Percentiles rank a stretch among this genome's conserved stretches.
Evolutionary conservation across 805 yeast genomes (phyloP).

Genomic region (Monosporozyma yasuniensis): DNA sequence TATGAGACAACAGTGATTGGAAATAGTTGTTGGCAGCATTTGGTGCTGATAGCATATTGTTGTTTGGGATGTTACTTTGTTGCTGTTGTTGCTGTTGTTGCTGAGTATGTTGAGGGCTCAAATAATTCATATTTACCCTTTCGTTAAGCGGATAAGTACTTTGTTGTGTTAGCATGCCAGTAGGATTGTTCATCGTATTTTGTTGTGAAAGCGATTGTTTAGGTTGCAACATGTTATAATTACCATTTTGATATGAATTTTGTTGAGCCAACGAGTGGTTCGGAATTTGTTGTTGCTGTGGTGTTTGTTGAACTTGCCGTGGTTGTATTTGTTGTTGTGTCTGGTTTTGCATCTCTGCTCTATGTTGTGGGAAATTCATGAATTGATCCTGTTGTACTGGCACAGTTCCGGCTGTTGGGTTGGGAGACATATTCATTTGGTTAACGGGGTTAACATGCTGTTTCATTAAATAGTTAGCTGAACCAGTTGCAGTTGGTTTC

Average conservation of each 20-base stretch:
- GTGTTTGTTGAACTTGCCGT: neutral
- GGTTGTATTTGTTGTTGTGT: constrained; percentile 9
- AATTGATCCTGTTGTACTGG: constrained; percentile 6
- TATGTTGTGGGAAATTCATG: constrained; percentile 7
- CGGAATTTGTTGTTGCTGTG: constrained; percentile 2
- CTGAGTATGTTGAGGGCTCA: constrained; percentile 1
- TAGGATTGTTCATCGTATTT: neutral
- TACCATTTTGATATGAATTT: constrained; percentile 2
- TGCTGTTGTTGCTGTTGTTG: constrained; percentile 12
- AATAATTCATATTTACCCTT: neutral
- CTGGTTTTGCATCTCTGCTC: constrained; percentile 3
- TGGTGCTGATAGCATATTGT: constrained; percentile 17
- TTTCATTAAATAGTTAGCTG: constrained; percentile 28
- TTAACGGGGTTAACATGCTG: constrained; percentile 10
- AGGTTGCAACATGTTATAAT: neutral
- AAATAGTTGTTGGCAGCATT: constrained; percentile 22
- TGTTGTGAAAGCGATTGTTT: constrained; percentile 1
- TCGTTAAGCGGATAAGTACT: constrained; percentile 1
- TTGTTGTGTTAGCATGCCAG: neutral
- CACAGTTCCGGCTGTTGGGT: neutral
- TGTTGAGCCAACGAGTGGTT: constrained; percentile 2
- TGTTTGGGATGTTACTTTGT: constrained; percentile 4
- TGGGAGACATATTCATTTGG: neutral
- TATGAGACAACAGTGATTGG: constrained; percentile 22
- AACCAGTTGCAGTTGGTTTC: constrained; percentile 30